phyloP scores from a whole-genome alignment of 2,329 filamentous ascomycete genomes.

The Botrytis sinoallii region DNA sequence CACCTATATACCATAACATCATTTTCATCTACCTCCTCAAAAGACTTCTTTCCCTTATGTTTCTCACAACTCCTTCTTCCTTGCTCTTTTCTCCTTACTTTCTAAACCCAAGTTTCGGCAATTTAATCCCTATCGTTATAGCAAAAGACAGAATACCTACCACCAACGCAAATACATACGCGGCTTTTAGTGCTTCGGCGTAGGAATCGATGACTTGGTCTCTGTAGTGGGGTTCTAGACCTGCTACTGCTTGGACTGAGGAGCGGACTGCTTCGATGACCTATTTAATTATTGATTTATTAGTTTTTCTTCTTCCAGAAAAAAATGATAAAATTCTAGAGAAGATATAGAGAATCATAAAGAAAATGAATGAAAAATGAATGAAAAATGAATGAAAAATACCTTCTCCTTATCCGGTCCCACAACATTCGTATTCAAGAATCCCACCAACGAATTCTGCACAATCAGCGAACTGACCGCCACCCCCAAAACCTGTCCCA shows the following conservation, averaged over 20 bases:
- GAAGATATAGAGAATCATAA: neutral
- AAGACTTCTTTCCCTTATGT: neutral
- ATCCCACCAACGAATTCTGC: slow-evolving; percentile 64
- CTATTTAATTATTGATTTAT: slow-evolving; percentile 18
- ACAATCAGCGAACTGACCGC: slow-evolving; percentile 68
- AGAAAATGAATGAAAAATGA: neutral
- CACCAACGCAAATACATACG: slow-evolving; percentile 43
- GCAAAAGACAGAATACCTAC: slow-evolving; percentile 49
- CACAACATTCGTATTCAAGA: slow-evolving; percentile 56
- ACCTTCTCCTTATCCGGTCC: slow-evolving; percentile 54
- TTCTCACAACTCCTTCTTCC: slow-evolving; percentile 31
- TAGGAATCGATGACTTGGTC: slow-evolving; percentile 57
- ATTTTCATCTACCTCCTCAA: neutral
- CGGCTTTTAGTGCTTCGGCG: slow-evolving; percentile 47
- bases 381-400: neutral
- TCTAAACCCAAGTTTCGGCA: slow-evolving; percentile 51
- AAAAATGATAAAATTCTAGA: neutral
- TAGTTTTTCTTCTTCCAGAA: neutral
- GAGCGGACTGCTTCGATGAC: slow-evolving; percentile 52
- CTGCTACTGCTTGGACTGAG: slow-evolving; percentile 53
- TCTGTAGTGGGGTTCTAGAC: slow-evolving; percentile 44
- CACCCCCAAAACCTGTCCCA: slow-evolving; percentile 73
- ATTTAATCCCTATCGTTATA: slow-evolving; percentile 50
- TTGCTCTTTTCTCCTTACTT: slow-evolving; percentile 34
- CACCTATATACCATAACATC: too few relatives aligned